Base-by-base conservation (phyloP, 2,329 filamentous ascomycete species). In the Epichloe hybrida region DNA sequence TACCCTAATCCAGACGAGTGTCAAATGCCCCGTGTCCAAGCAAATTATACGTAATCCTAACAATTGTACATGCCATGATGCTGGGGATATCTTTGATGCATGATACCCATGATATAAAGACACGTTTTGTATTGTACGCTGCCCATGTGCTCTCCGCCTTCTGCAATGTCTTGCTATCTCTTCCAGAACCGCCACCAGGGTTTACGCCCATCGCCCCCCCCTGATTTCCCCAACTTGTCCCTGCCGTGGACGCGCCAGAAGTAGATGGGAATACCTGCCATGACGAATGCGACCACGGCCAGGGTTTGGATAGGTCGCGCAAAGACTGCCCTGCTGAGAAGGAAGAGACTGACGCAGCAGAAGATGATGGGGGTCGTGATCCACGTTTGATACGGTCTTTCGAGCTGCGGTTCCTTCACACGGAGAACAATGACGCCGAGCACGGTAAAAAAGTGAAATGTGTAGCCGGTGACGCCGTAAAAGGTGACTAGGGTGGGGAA, bases 311-410 rank as follows among this genome's bases (percentile, higher is more conserved):
- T 60, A 4, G 93, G 93, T 68, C 95, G 84, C 35, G 89, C 86
- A 63, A 98, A 93, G 13, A 97, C 82, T 3, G 90, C 89, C 48
- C 93, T 76, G 62, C 83, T 90, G 41, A 98, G 77, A 56, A 98
- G 68, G 64, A 98, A 98, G 56, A 98, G 67, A 64, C 88, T 95
- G 39, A 98, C 93, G 63, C 93, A 98, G 76, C 93, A 98, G 66
- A 98, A 98, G 51, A 96, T 91, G 57, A 98, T 91, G 11, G 93
- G 93, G 2, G 93, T 98, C 1, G 84, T 85, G 62, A 98, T 95
- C 93, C 91, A 98, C 3, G 90, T 95, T 65, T 82, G 84, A 69
- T 98, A 98, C 0, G 93, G 91, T 27, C 93, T 73, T 65, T 96
- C 89, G 44, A 98, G 76, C 55, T 83, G 75, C 4, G 93, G 93